Percentiles rank a stretch among this genome's conserved stretches.
Evolutionary conservation across 345 rosid species (phyloP).

Genomic region (Hibiscus trionum): DNA sequence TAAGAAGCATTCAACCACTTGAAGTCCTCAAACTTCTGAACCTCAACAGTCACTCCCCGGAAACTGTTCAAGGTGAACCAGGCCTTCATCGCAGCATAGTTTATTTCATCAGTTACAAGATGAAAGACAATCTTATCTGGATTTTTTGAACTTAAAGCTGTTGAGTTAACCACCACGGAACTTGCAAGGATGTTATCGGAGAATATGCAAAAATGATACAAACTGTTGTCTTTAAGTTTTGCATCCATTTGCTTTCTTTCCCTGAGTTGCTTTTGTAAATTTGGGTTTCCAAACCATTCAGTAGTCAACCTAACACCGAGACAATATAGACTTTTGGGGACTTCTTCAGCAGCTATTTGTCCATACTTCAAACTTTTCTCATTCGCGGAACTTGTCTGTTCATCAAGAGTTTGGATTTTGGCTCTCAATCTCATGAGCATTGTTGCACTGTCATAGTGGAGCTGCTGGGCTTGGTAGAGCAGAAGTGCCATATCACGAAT

Average conservation of each 20-base stretch:
- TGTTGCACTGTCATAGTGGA: constrained; percentile 86
- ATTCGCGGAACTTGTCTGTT: constrained; percentile 53
- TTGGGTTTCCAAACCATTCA: constrained; percentile 60
- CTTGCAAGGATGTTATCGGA: constrained; percentile 89
- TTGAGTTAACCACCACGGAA: constrained; percentile 87
- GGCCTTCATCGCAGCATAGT: constrained; percentile 78
- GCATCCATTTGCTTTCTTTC: constrained; percentile 33
- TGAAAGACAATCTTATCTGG: constrained; percentile 68
- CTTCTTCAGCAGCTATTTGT: constrained; percentile 96
- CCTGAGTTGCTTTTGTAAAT: constrained; percentile 32
- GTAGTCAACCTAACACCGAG: constrained; percentile 74
- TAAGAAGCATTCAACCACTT: constrained; percentile 88
- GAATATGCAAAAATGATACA: constrained; percentile 77
- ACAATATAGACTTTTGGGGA: constrained; percentile 88
- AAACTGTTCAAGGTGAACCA: constrained; percentile 70
- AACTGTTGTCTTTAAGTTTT: constrained; percentile 51
- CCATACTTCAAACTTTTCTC: constrained; percentile 88
- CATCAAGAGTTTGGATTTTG: constrained; percentile 70
- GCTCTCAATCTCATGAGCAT: constrained; percentile 94
- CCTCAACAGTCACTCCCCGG: constrained; percentile 69
- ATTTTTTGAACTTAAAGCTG: constrained; percentile 54
- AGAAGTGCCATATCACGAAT: constrained; percentile 78
- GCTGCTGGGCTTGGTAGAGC: constrained; percentile 80
- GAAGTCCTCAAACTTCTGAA: constrained; percentile 83
- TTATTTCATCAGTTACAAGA: constrained; percentile 81